A percentile compares a stretch with the other conserved stretches of the same genome.
Evolutionary conservation across 139 green algal genomes (phyloP).

Genomic region (Chlamydomonas sp.): DNA sequence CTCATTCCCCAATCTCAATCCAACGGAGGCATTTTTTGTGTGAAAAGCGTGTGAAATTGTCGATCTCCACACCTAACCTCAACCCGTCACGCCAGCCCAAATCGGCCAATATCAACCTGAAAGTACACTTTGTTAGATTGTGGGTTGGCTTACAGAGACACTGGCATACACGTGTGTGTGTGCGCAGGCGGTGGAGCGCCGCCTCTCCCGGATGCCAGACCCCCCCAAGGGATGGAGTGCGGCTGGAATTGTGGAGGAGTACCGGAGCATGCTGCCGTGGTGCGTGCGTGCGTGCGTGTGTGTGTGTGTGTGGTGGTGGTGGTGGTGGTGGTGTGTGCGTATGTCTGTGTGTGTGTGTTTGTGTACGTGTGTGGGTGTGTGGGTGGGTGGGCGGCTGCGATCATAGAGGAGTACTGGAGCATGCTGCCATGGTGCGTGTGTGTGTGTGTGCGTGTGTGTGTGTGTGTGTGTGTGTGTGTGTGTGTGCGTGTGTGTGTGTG

Average conservation of each 20-base stretch:
- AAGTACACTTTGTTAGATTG: no score
- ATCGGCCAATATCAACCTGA: neutral
- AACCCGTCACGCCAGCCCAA: neutral
- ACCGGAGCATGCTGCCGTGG: conserved; percentile 13
- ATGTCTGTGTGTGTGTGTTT: no score
- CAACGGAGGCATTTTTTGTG: no score
- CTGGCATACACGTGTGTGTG: no score
- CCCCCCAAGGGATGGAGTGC: neutral
- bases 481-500: neutral
- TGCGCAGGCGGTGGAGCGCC: neutral
- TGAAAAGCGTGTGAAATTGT: neutral
- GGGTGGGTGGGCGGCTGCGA: no score
- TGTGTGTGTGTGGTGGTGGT: no score
- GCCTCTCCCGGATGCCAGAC: neutral
- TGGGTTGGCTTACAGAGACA: no score
- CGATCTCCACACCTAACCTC: neutral
- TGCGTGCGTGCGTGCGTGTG: no score
- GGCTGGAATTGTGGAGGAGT: conserved; percentile 24
- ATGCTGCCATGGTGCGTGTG: no score
- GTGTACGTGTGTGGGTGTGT: no score
- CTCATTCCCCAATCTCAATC: no score
- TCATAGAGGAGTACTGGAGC: neutral
- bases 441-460: conserved; percentile 2
- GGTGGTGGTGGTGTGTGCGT: no score
- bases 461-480: conserved; percentile 2